phyloP scores from a whole-genome alignment of 2,329 filamentous ascomycete genomes.

The Macroventuria anomochaeta region DNA sequence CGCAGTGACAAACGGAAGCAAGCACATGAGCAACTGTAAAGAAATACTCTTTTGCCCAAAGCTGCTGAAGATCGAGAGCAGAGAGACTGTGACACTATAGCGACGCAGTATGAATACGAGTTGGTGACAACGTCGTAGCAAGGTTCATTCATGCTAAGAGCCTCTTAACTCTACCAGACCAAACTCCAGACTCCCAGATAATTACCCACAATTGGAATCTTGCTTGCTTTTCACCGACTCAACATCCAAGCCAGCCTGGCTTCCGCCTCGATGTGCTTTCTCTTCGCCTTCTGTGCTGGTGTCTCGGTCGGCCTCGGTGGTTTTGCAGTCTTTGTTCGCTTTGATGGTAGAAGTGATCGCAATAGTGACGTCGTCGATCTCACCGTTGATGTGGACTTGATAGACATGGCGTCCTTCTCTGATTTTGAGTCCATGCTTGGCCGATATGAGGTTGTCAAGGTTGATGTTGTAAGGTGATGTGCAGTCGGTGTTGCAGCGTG shows the following conservation, averaged over 20 bases:
- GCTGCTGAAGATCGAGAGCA: too few species aligned
- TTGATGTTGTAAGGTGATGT: background rate
- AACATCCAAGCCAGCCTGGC: slow-evolving; percentile 24
- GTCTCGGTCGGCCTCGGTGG: slow-evolving; percentile 5
- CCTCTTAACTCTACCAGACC: too few species aligned
- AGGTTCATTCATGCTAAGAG: background rate
- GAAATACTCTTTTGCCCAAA: too few species aligned
- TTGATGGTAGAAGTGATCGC: slow-evolving; percentile 29
- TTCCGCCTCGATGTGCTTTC: slow-evolving; percentile 23
- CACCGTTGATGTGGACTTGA: slow-evolving; percentile 33
- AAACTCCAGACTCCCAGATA: background rate
- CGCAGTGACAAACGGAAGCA: too few species aligned
- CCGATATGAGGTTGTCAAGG: slow-evolving; percentile 10
- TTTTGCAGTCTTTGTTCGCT: slow-evolving; percentile 3
- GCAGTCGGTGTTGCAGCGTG: background rate
- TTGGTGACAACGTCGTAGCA: background rate
- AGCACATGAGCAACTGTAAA: too few species aligned
- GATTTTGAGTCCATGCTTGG: background rate
- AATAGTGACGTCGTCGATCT: slow-evolving; percentile 33
- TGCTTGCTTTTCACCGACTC: background rate
- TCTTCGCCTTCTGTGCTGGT: slow-evolving; percentile 20
- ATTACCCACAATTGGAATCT: too few species aligned
- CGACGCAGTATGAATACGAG: too few species aligned
- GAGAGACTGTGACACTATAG: too few species aligned
- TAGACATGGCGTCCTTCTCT: slow-evolving; percentile 26